These are phyloP conservation scores for Saccharata proteae DNA, from an alignment of 2,329 filamentous ascomycete species.

Conservation along the genomic window DNA sequence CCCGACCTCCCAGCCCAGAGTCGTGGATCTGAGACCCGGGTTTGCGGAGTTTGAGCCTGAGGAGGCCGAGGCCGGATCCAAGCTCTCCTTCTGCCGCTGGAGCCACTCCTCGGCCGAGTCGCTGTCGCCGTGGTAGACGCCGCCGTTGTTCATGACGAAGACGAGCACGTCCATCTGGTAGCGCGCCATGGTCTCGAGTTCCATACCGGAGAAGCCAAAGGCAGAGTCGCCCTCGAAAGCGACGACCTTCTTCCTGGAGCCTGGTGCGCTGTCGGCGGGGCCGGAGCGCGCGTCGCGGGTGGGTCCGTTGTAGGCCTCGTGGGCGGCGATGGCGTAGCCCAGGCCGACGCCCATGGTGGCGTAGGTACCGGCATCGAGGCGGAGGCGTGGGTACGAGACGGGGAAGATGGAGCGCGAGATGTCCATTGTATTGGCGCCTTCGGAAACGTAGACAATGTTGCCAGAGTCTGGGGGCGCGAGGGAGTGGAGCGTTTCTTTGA, in stretches of 20 bases:
- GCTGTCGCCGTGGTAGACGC: conserved; percentile 26
- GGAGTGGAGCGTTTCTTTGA: conserved; percentile 37
- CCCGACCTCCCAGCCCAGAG: conserved; percentile 41
- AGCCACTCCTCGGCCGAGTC: conserved; percentile 30
- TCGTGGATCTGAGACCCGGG: conserved; percentile 32
- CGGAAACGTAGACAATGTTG: conserved; percentile 43
- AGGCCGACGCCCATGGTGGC: conserved; percentile 49
- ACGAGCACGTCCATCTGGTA: conserved; percentile 43
- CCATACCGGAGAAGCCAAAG: conserved; percentile 43
- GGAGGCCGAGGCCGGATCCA: too few species aligned
- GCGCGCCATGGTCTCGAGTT: conserved; percentile 45
- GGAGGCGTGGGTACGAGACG: conserved; percentile 41
- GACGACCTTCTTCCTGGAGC: conserved; percentile 39
- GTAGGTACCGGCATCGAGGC: conserved; percentile 46
- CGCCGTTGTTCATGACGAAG: conserved; percentile 45
- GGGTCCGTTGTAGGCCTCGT: conserved; percentile 41
- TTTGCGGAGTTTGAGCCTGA: too few species aligned
- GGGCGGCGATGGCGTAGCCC: conserved; percentile 45
- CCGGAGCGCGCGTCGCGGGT: conserved; percentile 22
- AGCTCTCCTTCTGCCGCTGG: conserved; percentile 30
- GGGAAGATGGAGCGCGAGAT: conserved; percentile 45
- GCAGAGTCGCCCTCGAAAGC: conserved; percentile 45
- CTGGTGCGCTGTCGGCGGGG: neutral
- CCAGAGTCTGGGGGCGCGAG: conserved; percentile 34
- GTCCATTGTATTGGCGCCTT: conserved; percentile 51